Evolutionary conservation across 306 rosid genomes (phyloP).

Genomic region (Rosa lucieae): DNA sequence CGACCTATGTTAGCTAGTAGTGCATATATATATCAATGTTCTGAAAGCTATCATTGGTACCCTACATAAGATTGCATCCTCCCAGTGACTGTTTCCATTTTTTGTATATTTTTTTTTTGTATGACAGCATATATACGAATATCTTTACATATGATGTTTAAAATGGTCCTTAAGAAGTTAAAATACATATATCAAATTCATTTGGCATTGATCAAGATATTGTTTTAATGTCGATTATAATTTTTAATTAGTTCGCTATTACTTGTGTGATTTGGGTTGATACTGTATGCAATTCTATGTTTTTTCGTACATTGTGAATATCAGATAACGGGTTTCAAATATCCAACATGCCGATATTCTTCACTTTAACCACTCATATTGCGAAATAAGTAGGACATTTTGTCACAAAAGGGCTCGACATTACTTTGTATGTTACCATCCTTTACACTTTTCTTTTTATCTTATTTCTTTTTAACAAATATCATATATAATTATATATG

Average conservation of each 20-base stretch:
- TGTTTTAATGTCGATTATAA: background rate
- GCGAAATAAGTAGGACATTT: too few relatives aligned
- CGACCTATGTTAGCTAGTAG: background rate
- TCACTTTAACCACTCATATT: too few relatives aligned
- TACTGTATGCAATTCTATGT: too few relatives aligned
- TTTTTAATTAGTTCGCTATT: too few relatives aligned
- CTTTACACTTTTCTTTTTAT: too few relatives aligned
- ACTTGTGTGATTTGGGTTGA: background rate
- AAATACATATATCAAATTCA: background rate
- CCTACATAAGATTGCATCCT: background rate
- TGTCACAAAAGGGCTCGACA: too few relatives aligned
- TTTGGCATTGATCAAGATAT: background rate
- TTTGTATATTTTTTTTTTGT: background rate
- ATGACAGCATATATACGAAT: background rate
- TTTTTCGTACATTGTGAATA: too few relatives aligned
- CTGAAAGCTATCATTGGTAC: background rate
- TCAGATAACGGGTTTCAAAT: background rate
- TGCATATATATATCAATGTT: background rate
- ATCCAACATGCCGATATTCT: too few relatives aligned
- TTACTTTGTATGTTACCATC: too few relatives aligned
- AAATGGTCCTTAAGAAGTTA: background rate
- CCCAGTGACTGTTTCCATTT: background rate
- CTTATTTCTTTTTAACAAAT: too few relatives aligned
- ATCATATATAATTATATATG: too few relatives aligned
- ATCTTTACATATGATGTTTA: background rate